Percentiles rank a stretch among this genome's conserved stretches.
phyloP scores from a whole-genome alignment of 192 early-diverging fungal species.

The Entophlyctis luteolus region DNA sequence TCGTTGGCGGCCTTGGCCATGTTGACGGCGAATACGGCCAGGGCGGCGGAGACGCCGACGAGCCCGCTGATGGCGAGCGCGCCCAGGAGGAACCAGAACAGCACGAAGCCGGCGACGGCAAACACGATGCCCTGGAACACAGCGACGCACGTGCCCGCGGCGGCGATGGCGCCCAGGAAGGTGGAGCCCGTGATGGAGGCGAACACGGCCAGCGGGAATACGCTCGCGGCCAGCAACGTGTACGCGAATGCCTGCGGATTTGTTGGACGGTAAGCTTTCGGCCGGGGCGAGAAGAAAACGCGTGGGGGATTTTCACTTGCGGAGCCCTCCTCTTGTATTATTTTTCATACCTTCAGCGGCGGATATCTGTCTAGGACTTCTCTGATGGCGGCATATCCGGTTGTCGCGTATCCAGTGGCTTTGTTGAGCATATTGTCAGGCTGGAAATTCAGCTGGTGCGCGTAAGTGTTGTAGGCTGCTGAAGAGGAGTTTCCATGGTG shows the following conservation, averaged over 20 bases:
- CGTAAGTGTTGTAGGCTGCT: background rate
- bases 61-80: background rate
- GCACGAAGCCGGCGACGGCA: constrained; percentile 13
- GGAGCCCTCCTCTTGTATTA: too few relatives aligned
- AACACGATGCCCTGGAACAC: constrained; percentile 20
- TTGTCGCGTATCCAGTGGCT: constrained; percentile 11
- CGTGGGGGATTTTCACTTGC: too few relatives aligned
- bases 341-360: background rate
- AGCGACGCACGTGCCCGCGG: constrained; percentile 12
- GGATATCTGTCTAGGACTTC: constrained; percentile 17
- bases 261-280: too few relatives aligned
- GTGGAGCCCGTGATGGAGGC: constrained; percentile 13
- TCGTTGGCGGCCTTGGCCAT: constrained; percentile 8
- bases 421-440: constrained; percentile 10
- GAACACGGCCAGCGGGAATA: constrained; percentile 10
- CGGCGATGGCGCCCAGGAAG: constrained; percentile 1
- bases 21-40: background rate
- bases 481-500: too few relatives aligned
- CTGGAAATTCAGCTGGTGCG: background rate
- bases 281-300: too few relatives aligned
- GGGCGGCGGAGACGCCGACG: background rate
- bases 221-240: background rate
- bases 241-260: background rate
- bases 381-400: background rate
- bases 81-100: constrained; percentile 24